Evolutionary conservation across 225 moss, liverwort and hornwort species (phyloP).

Genomic region (Pseudoscleropodium purum): DNA sequence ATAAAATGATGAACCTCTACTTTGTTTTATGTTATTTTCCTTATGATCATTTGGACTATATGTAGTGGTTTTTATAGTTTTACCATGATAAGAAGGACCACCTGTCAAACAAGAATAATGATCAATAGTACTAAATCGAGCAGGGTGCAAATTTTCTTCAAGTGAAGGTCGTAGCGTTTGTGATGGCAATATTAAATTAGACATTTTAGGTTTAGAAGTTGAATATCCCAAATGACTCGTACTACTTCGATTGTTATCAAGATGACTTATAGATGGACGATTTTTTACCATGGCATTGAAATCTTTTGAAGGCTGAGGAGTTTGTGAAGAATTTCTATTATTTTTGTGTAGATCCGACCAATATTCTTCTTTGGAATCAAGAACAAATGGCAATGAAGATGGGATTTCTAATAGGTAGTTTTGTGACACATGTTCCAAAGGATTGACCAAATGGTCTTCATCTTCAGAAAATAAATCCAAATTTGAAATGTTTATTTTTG

Average conservation of each 20-base stretch:
- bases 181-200: neutral
- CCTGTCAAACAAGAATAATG: neutral
- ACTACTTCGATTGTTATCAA: neutral
- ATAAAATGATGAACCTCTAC: neutral
- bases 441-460: neutral
- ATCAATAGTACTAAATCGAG: neutral
- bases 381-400: neutral
- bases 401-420: neutral
- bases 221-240: conserved; percentile 7
- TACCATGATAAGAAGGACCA: neutral
- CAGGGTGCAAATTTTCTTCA: neutral
- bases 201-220: neutral
- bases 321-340: neutral
- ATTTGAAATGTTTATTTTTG: conserved; percentile 9
- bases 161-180: neutral
- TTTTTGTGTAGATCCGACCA: neutral
- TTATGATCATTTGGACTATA: neutral
- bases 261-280: neutral
- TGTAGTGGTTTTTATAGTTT: neutral
- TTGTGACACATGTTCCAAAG: neutral
- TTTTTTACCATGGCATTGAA: neutral
- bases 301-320: neutral
- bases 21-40: neutral
- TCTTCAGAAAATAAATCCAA: neutral
- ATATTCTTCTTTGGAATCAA: neutral